Base-by-base conservation (phyloP, 1,139 yeast species). In the Debaryomyces fabryi region DNA sequence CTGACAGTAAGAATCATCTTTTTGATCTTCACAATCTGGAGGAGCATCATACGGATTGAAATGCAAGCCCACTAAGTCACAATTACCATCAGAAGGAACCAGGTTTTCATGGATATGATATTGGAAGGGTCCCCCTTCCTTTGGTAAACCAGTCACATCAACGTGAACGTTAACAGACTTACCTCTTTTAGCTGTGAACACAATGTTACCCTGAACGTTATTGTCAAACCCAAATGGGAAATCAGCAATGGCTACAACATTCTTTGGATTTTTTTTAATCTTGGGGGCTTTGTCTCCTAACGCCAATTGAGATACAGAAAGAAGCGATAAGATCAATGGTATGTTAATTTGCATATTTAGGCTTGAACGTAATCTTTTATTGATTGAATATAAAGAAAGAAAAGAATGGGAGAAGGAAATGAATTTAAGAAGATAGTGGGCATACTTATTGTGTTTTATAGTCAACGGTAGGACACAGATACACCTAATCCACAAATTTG, bases 121-220 rank as follows among this genome's bases (percentile, higher is more conserved):
- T 16, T 68, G 61, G 60, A 81, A 82, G n/a, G 84, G 79, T 2
- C 85, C 86, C n/a, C 82, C 82, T 40, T 64, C 62, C 37, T 66
- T 60, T 18, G 86, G 86, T 55, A 82, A 73, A 2, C 83, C 83
- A 7, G 84, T 76, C 59, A 82, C 65, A 58, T 82, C 85, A 49
- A 82, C 80, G 57, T 81, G 83, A 43, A 82, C 86, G 53, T 79
- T 72, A n/a, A 82, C 81, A 5, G 69, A 61, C 45, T 78, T 76
- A 12, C 78, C 79, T 34, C 62, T 68, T 58, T 60, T 72, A 49
- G 68, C 81, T 57, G 71, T 74, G 64, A 71, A 82, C 55, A 78
- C 75, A 52, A 81, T 69, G 50, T 76, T 74, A n/a, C 86, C 85
- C 47, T 67, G 67, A 37, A 77, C 69, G 10, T 60, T 60, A 46